Evolutionary conservation across 2,329 filamentous ascomycete species (phyloP), one percentile per base, ranked within the genome.

Genomic region (Lomentospora prolificans): DNA sequence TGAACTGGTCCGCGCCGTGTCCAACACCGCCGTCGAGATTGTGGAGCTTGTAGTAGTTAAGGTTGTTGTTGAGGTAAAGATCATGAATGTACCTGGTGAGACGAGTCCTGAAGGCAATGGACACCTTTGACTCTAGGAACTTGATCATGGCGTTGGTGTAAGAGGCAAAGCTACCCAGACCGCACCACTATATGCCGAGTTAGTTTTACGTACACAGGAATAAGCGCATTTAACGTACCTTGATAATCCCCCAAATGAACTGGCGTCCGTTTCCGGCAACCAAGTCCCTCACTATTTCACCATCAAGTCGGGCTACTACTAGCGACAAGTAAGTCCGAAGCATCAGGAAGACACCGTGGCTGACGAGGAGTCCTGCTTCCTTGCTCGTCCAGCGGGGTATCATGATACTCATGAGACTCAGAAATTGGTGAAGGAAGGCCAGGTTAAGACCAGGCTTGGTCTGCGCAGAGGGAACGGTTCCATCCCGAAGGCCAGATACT

Each of bases 81-180:
- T 99, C 94, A 70, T 99, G 94, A 55, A 99, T 96, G 68, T 99
- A 99, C 62, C 94, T 79, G 2, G 94, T 99, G 12, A 99, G 78
- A 9, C 94, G 84, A 3, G 94, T 99, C 44, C 94, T 85, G 78
- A 99, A 99, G 31, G 95, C 92, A 61, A 99, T 99, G 5, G 92
- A 96, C 55, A 99, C 90, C 74, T 99, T 99, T 53, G 89, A 92
- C 71, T 99, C 92, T 60, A 99, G 79, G 72, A 89, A 99, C 70
- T 97, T 97, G 77, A 99, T 99, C 87, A 95, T 96, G 55, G 92
- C 90, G 69, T 99, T 99, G 53, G 92, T 96, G 66, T 99, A 99
- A 0, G 92, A 95, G 7, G 91, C 92, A 60, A 97, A 85, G 2
- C 88, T 89, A 44, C 94, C 94, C 33, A 99, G 85, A 3, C 92